phyloP scores from a whole-genome alignment of 768 basidiomycete genomes.

The Agrocybe praecox region DNA sequence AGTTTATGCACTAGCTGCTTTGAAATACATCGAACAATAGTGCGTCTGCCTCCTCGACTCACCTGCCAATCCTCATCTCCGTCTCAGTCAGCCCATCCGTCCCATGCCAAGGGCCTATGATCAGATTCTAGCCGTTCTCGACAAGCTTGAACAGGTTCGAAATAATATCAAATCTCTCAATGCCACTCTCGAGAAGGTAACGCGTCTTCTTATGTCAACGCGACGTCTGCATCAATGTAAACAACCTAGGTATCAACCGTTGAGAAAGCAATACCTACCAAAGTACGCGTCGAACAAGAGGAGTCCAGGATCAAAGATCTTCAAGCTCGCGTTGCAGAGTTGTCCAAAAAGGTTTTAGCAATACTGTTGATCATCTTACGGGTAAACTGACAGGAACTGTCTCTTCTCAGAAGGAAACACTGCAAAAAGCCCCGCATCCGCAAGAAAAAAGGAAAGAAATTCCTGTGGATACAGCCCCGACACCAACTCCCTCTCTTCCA shows the following conservation, averaged over 20 bases:
- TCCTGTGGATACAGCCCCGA: conserved; percentile 5
- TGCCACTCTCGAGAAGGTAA: conserved; percentile 15
- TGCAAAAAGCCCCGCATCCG: neutral
- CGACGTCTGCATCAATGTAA: neutral
- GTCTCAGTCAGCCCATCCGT: conserved; percentile 39
- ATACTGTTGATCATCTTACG: conserved; percentile 6
- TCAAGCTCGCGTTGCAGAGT: conserved; percentile 37
- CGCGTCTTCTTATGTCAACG: neutral
- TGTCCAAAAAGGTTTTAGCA: conserved; percentile 37
- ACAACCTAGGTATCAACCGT: neutral
- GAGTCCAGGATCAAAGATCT: conserved; percentile 41
- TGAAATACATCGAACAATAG: conserved; percentile 81
- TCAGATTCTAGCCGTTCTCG: conserved; percentile 45
- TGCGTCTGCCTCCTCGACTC: conserved; percentile 36
- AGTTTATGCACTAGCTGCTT: conserved; percentile 72
- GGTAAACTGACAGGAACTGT: neutral
- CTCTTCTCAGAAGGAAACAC: conserved; percentile 25
- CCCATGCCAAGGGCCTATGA: conserved; percentile 54
- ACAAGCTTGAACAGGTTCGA: conserved; percentile 39
- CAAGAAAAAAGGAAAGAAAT: neutral
- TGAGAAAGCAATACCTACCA: conserved; percentile 24
- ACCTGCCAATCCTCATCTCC: conserved; percentile 3
- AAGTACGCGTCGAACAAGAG: conserved; percentile 42
- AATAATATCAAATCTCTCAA: conserved; percentile 32
- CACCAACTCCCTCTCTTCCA: neutral